Evolutionary conservation across 495 filamentous ascomycete genomes (phyloP), one percentile per base, ranked within the genome.

Genomic region (Platismatia glauca): DNA sequence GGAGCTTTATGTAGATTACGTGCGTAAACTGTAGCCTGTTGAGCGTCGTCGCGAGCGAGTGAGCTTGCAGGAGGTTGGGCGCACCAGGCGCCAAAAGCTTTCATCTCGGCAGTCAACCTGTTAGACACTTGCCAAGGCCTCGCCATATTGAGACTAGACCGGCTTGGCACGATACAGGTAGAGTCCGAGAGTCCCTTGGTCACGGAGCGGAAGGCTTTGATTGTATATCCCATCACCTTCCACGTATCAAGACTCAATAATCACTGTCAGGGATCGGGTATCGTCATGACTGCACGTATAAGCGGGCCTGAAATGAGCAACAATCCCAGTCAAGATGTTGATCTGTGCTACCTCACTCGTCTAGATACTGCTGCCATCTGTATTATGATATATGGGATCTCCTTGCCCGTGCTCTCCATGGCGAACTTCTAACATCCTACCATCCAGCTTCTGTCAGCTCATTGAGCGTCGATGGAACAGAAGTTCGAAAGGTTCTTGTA

Each of bases 121-220:
- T 43, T 16, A 43, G 37, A 13, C 3, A 16, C 18, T 48, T 48
- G 44, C n/a, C 46, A 50, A 50, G 46, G 24, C 46, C 27, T 31
- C 1, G 11, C 27, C 22, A 13, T 3, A 13, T 29, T 50, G 12
- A 9, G 43, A 46, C 43, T 50, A 50, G 46, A 6, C 6, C 29
- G 50, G 50, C 50, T 53, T 53, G 50, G 50, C 50, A 34, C 3
- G n/a, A n/a, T n/a, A n/a, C n/a, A n/a, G n/a, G n/a, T n/a, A n/a
- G n/a, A n/a, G n/a, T n/a, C n/a, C n/a, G n/a, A n/a, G n/a, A n/a
- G n/a, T n/a, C n/a, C n/a, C n/a, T n/a, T n/a, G n/a, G n/a, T n/a
- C n/a, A n/a, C n/a, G n/a, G n/a, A n/a, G n/a, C n/a, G n/a, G n/a
- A n/a, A n/a, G n/a, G n/a, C n/a, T n/a, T n/a, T n/a, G n/a, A n/a